Base-by-base conservation (phyloP, 345 rosid genomes). In the Turritis glabra region DNA sequence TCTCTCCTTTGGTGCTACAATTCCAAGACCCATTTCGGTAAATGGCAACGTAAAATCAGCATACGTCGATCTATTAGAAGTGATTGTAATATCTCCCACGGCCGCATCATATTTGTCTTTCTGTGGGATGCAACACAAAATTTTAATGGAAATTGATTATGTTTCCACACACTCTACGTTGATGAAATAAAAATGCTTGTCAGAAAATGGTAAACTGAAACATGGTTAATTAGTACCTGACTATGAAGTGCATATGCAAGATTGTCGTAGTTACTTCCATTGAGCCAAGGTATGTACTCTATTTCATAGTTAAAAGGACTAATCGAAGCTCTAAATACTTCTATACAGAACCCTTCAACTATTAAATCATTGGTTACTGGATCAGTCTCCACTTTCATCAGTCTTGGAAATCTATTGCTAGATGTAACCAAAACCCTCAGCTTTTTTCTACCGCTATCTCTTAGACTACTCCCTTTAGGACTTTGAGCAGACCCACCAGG, bases 21-120 rank as follows among this genome's bases (percentile, higher is more conserved):
- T 76, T 29, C 80, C 75, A 54, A 84, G 76, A 18, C 85, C 85
- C 32, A 82, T 56, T 4, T 85, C 86, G 0, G 85, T 40, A 71
- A 60, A 87, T 26, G 94, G 82, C 26, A 84, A 18, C 1, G 86
- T 87, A 23, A 83, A 87, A 62, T 84, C 87, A 5, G 81, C 90
- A 30, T 61, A 81, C 1, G 0, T 9, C 0, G 83, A 80, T 21
- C 88, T 74, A 43, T 44, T 62, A 0, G 80, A 73, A 22, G 73
- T 71, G 48, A 85, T 85, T 32, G 87, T 80, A 63, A 64, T 79
- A 50, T 83, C 88, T 40, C 87, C 89, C 19, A 85, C 82, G 0
- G 71, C 88, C 2, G 63, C 82, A 64, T 85, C 89, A 29, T 55
- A 81, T 7, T 72, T 73, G 77, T 85, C 77, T 66, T 59, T 67